Conservation (phyloP, 2,329 filamentous ascomycete species). For the Triangularia setosa region DNA sequence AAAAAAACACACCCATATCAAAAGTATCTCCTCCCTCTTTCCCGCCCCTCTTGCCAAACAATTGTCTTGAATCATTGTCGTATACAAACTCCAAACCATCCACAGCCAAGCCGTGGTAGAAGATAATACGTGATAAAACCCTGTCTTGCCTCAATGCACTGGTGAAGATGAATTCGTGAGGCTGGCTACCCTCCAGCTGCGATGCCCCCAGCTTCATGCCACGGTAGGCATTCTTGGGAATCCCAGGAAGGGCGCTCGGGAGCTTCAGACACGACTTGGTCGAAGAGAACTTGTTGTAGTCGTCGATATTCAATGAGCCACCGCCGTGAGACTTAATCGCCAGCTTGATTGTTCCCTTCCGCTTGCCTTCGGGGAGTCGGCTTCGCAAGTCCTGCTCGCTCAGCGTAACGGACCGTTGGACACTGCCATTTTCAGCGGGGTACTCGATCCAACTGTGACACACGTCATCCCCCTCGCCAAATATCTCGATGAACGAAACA, state of each 20-base stretch:
- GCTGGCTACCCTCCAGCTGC: slow-evolving; percentile 64
- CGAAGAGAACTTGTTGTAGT: slow-evolving; percentile 66
- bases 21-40: slow-evolving; percentile 69
- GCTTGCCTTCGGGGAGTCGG: slow-evolving; percentile 67
- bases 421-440: slow-evolving; percentile 54
- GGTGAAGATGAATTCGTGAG: slow-evolving; percentile 70
- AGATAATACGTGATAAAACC: slow-evolving; percentile 67
- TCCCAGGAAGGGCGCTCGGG: slow-evolving; percentile 45
- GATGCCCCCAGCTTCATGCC: slow-evolving; percentile 71
- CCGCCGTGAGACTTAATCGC: slow-evolving; percentile 73
- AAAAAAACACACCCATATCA: slow-evolving; percentile 57
- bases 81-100: slow-evolving; percentile 92
- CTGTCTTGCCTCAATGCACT: slow-evolving; percentile 65
- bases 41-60: slow-evolving; percentile 80
- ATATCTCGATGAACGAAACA: slow-evolving; percentile 81
- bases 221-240: slow-evolving; percentile 69
- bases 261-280: slow-evolving; percentile 74
- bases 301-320: slow-evolving; percentile 70
- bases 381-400: slow-evolving; percentile 71
- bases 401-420: slow-evolving; percentile 69
- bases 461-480: slow-evolving; percentile 71
- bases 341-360: slow-evolving; percentile 66
- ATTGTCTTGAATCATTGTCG: slow-evolving; percentile 76
- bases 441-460: slow-evolving; percentile 84
- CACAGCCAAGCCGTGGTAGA: slow-evolving; percentile 73